Evolutionary conservation across 495 filamentous ascomycete species (phyloP), one percentile per base, ranked within the genome.

Genomic region (Podospora australis): DNA sequence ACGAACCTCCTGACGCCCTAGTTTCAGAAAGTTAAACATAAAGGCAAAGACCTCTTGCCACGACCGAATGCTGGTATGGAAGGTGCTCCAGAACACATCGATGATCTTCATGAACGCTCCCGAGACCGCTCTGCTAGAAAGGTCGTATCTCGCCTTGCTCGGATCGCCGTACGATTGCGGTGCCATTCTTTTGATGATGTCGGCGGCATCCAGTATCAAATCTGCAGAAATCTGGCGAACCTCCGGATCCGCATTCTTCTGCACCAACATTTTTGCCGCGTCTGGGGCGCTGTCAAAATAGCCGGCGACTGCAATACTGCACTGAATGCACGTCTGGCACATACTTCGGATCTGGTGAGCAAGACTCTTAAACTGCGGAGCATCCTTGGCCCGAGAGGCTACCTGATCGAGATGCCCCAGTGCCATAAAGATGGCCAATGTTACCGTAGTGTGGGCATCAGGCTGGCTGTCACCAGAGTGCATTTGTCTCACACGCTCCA

Each of bases 21-120:
- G 59, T 23, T 65, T 70, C 19, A 78, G 78, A 52, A 90, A 78
- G 13, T 71, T 65, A 22, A 73, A 55, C 50, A 90, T 68, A 25
- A 87, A 73, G 21, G 78, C 80, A 55, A 92, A 92, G 36, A 86
- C 90, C 57, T 95, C 88, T 32, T 81, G 78, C 88, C 88, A 95
- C 7, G 81, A 74, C 24, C 84, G 79, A 17, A 77, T 60, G 20
- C 73, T 68, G 2, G 65, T 61, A 48, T 87, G 80, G 23, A 76
- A 73, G 32, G 64, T 64, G 3, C 62, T 62, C 50, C 83, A 78
- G 46, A 92, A 60, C 21, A 66, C 56, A 23, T 75, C 70, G 44
- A 90, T 70, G 5, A 77, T 59, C 30, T 62, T 60, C 6, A 65
- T 48, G 66, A 71, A 52, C 42, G 52, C 41, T 42, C 44, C 13